Evolutionary conservation across 306 rosid genomes (phyloP).

Genomic region (Cucumis sativus): DNA sequence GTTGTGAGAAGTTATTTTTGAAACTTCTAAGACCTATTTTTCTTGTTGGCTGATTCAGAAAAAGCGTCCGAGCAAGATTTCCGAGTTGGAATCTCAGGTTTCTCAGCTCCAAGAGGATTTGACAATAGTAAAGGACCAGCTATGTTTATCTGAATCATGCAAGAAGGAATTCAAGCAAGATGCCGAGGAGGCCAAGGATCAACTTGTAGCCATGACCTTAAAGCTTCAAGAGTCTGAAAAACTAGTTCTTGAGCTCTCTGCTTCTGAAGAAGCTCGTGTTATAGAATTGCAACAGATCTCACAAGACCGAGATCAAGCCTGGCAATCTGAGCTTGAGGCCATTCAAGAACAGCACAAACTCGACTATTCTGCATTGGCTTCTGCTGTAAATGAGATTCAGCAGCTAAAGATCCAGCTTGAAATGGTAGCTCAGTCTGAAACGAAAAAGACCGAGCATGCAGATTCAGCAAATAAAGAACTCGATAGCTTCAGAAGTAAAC

Average conservation of each 20-base stretch:
- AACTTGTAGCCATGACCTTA: slow-evolving; percentile 35
- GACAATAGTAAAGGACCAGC: slow-evolving; percentile 46
- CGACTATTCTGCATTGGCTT: slow-evolving; percentile 43
- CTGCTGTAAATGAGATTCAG: slow-evolving; percentile 53
- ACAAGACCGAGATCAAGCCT: slow-evolving; percentile 31
- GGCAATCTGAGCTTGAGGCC: slow-evolving; percentile 41
- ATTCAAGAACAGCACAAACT: slow-evolving; percentile 38
- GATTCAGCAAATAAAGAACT: slow-evolving; percentile 46
- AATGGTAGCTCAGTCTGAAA: slow-evolving; percentile 35
- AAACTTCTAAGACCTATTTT: neutral
- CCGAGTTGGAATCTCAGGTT: slow-evolving; percentile 80
- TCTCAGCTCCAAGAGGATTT: slow-evolving; percentile 68
- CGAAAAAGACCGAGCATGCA: slow-evolving; percentile 25
- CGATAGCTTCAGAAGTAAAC: slow-evolving; percentile 42
- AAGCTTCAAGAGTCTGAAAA: slow-evolving; percentile 60
- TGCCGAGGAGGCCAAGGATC: slow-evolving; percentile 47
- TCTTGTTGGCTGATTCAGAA: slow-evolving; percentile 32
- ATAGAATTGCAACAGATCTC: slow-evolving; percentile 40
- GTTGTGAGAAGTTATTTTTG: neutral
- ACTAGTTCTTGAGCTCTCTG: slow-evolving; percentile 44
- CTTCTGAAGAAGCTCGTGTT: slow-evolving; percentile 37
- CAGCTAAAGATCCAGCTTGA: slow-evolving; percentile 61
- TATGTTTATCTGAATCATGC: slow-evolving; percentile 50
- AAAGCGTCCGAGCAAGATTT: slow-evolving; percentile 70
- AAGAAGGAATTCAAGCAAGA: slow-evolving; percentile 63